Percentiles rank a stretch among this genome's conserved stretches.
phyloP scores from a whole-genome alignment of 306 rosid genomes.

The Lagenaria siceraria region DNA sequence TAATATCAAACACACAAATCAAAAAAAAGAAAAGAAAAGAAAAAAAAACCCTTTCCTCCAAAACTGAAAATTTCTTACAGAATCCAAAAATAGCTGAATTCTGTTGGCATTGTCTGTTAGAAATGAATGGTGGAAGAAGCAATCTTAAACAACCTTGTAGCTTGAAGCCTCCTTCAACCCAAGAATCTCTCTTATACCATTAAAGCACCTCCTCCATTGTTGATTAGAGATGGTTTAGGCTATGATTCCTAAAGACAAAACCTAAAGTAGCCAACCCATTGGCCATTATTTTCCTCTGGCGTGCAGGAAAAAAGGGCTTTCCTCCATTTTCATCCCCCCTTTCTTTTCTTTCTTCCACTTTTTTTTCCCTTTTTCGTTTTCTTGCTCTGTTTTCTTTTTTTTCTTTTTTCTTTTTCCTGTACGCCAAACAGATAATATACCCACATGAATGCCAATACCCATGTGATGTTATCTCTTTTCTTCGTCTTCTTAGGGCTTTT shows the following conservation, averaged over 20 bases:
- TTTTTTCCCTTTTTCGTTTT: background rate
- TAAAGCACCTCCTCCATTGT: conserved; percentile 6
- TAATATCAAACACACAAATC: background rate
- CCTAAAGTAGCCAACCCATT: background rate
- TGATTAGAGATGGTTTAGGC: conserved; percentile 21
- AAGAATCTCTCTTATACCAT: conserved; percentile 2
- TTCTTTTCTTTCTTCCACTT: background rate
- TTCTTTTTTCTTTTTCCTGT: conserved; percentile 24
- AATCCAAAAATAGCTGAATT: background rate
- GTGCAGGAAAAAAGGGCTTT: conserved; percentile 25
- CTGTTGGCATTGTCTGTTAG: background rate
- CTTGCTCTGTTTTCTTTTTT: background rate
- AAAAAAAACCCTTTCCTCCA: background rate
- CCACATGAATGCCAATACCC: conserved; percentile 19
- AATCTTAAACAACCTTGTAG: background rate
- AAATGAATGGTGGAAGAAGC: background rate
- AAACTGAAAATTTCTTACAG: background rate
- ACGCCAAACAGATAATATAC: conserved; percentile 22
- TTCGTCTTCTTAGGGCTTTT: conserved; percentile 3
- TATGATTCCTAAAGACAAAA: conserved; percentile 6
- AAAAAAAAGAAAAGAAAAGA: background rate
- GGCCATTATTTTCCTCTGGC: conserved; percentile 13
- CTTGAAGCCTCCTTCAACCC: conserved; percentile 3
- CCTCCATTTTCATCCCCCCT: background rate
- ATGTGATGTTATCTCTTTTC: conserved; percentile 4